Evolutionary conservation across 139 green algal genomes (phyloP).

Genomic region (Mychonastes homosphaera): DNA sequence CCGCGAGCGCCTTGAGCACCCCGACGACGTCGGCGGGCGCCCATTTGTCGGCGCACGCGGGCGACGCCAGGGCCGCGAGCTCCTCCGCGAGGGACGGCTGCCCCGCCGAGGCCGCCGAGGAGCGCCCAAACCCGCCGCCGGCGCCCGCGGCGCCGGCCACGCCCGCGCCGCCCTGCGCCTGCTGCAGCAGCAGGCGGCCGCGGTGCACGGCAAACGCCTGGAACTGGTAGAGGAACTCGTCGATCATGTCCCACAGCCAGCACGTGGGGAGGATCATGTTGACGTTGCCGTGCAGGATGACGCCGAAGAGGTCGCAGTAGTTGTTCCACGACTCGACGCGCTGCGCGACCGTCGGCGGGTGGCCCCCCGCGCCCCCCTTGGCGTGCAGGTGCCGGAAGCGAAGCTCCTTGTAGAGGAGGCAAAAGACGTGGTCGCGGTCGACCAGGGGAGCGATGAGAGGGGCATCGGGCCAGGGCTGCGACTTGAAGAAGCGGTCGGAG

Average conservation of each 20-base stretch:
- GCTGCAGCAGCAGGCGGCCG: slow-evolving; percentile 76
- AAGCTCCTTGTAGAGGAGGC: slow-evolving; percentile 97
- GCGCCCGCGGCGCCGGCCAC: slow-evolving; percentile 56
- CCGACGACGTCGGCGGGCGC: slow-evolving; percentile 53
- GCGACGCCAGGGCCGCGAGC: too few relatives aligned
- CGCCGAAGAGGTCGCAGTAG: slow-evolving; percentile 80
- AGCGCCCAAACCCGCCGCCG: slow-evolving; percentile 36
- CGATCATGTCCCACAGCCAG: slow-evolving; percentile 99
- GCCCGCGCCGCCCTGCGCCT: slow-evolving; percentile 71
- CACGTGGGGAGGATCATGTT: slow-evolving; percentile 97
- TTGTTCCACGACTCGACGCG: slow-evolving; percentile 93
- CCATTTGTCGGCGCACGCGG: too few relatives aligned
- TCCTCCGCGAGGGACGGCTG: too few relatives aligned
- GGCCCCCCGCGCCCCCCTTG: slow-evolving; percentile 15
- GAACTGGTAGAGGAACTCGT: slow-evolving; percentile 99
- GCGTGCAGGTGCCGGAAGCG: slow-evolving; percentile 94
- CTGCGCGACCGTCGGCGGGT: background rate
- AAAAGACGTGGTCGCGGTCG: slow-evolving; percentile 96
- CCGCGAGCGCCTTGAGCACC: slow-evolving; percentile 76
- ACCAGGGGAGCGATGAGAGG: too few relatives aligned
- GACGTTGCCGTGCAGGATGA: slow-evolving; percentile 84
- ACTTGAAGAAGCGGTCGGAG: slow-evolving; percentile 93
- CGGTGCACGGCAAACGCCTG: slow-evolving; percentile 84
- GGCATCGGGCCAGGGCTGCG: slow-evolving; percentile 74
- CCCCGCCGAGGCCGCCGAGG: too few relatives aligned